A percentile compares a stretch with the other conserved stretches of the same genome.
Evolutionary conservation across 2,329 filamentous ascomycete species (phyloP).

Genomic region (Paecilomyces niveus): DNA sequence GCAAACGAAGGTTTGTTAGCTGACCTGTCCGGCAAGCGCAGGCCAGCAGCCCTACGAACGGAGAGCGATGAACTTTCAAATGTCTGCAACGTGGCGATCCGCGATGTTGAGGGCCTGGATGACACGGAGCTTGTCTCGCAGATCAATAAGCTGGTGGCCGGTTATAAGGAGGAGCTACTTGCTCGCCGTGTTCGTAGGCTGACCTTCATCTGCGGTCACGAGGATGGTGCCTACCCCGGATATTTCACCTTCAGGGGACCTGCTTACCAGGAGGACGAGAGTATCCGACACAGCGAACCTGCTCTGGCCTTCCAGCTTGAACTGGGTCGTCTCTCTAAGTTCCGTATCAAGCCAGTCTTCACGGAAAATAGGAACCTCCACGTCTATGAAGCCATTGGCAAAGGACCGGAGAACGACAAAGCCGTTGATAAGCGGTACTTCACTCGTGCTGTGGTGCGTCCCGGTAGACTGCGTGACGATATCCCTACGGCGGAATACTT

Average conservation of each 20-base stretch:
- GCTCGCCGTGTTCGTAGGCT: constrained; percentile 77
- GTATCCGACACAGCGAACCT: constrained; percentile 94
- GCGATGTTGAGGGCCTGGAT: constrained; percentile 74
- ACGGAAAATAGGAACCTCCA: constrained; percentile 99
- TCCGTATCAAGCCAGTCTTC: constrained; percentile 97
- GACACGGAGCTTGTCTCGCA: constrained; percentile 74
- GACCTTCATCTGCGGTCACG: constrained; percentile 93
- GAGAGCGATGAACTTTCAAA: constrained; percentile 72
- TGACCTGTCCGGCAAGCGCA: constrained; percentile 68
- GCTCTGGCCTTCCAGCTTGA: constrained; percentile 98
- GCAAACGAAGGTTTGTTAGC: constrained; percentile 56
- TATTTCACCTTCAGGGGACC: constrained; percentile 99
- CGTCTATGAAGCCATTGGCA: constrained; percentile 94
- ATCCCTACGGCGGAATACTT: constrained; percentile 98
- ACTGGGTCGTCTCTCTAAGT: constrained; percentile 86
- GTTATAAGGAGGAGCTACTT: constrained; percentile 77
- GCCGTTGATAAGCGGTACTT: constrained; percentile 80
- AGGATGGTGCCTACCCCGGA: constrained; percentile 86
- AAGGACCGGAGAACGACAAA: constrained; percentile 81
- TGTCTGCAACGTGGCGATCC: constrained; percentile 86
- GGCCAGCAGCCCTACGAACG: constrained; percentile 43
- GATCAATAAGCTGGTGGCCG: constrained; percentile 67
- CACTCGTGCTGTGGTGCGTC: constrained; percentile 88
- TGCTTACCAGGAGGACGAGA: constrained; percentile 80
- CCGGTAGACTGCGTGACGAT: constrained; percentile 89